Evolutionary conservation across 2,329 filamentous ascomycete species (phyloP).

Genomic region (Teratosphaeria pseudoeucalypti): DNA sequence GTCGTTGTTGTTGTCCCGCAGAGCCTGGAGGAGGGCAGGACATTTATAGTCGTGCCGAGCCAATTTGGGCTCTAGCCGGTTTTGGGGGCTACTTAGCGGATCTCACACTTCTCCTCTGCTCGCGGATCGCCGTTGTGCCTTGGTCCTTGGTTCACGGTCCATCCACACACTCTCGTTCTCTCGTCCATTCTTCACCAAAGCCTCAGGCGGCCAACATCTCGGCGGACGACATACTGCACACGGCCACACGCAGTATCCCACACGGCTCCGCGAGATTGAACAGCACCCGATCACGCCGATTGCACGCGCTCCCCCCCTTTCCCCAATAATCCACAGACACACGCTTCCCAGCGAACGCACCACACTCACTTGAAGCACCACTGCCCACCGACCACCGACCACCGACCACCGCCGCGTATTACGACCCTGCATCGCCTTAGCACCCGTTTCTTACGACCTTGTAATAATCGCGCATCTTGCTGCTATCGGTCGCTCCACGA

Average conservation of each 20-base stretch:
- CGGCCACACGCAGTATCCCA: background rate
- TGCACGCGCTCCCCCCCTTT: background rate
- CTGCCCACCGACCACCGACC: background rate
- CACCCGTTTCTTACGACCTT: background rate
- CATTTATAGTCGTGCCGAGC: no score
- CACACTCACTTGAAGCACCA: background rate
- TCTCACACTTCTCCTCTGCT: background rate
- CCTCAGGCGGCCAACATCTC: background rate
- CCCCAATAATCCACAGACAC: background rate
- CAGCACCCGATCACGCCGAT: background rate
- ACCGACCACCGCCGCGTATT: background rate
- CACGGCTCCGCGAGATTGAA: background rate
- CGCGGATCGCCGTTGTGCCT: background rate
- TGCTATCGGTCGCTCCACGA: background rate
- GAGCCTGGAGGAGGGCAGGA: no score
- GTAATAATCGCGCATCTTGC: background rate
- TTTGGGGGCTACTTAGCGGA: background rate
- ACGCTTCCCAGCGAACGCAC: background rate
- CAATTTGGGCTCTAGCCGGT: background rate
- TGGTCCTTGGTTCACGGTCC: background rate
- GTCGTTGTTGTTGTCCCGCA: no score
- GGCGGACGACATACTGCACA: background rate
- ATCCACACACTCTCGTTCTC: background rate
- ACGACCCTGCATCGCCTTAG: background rate
- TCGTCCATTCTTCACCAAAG: background rate